Evolutionary conservation across 179 eudicot genomes (phyloP), one percentile per base, ranked within the genome.

Genomic region (Actinidia polygama): DNA sequence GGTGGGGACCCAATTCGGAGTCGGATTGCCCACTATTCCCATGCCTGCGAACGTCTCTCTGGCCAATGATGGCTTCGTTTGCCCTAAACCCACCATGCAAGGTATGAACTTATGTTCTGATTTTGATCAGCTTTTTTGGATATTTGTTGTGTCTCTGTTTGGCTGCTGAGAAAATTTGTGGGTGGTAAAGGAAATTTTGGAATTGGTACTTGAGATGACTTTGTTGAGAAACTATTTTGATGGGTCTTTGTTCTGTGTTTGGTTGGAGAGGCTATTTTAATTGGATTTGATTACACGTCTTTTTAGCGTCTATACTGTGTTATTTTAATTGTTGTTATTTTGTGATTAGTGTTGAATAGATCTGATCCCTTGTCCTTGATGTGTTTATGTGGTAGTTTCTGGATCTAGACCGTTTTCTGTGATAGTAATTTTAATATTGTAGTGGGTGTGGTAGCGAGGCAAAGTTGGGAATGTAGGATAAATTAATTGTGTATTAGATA

Each of bases 1-100:
- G 73, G 84, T 87, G 5, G 98, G 99, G 2, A 93, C 98, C 6
- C 91, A 93, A 85, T 93, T 93, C 57, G 98, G 99, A 1, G 95
- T 92, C 15, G 88, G 79, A 9, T 75, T 88, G 0, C 89, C 91
- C 1, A 57, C 0, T 67, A 87, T 88, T 50, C 98, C 99, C 1
- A 79, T 93, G 91, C 98, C 98, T 4, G 49, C 51, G 5, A 92
- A 91, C 84, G 49, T 96, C 0, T 84, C 91, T 4, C 82, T 95
- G 10, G 94, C 81, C 23, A 96, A 93, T 83, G 98, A 95, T 80
- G 99, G 98, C 0, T 96, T 88, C 81, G 10, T 70, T 73, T 96
- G 98, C 81, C 91, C 94, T 30, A 59, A 14, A 7, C 90, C 96
- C 2, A 14, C 86, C 71, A 80, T 67, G 76, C 87, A 77, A 80